A percentile compares a stretch with the other conserved stretches of the same genome.
Conservation (phyloP, 2,329 filamentous ascomycete species). For the Geosmithia flava region DNA sequence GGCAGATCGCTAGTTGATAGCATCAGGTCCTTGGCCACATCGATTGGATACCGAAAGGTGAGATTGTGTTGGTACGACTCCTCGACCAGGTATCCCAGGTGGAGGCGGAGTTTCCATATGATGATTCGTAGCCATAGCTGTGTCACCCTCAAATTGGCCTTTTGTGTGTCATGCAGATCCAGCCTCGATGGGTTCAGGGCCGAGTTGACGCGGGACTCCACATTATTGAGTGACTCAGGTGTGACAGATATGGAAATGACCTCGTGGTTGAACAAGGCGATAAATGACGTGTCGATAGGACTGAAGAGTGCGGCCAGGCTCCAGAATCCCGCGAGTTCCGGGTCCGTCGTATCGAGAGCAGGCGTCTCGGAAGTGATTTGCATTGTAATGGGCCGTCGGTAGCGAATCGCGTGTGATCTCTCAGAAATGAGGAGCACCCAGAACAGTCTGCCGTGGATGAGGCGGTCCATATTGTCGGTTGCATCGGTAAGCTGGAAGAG, state of each 20-base stretch:
- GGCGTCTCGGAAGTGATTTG: slow-evolving; percentile 25
- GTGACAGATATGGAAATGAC: slow-evolving; percentile 15
- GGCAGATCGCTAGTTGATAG: slow-evolving; percentile 24
- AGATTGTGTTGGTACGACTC: slow-evolving; percentile 17
- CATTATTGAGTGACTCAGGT: slow-evolving; percentile 17
- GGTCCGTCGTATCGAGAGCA: slow-evolving; percentile 14
- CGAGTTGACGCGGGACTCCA: slow-evolving; percentile 22
- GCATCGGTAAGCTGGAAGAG: slow-evolving; percentile 16
- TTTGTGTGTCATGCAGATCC: slow-evolving; percentile 27
- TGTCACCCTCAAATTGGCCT: slow-evolving; percentile 29
- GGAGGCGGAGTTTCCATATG: slow-evolving; percentile 30
- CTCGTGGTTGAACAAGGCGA: slow-evolving; percentile 26
- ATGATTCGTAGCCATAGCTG: slow-evolving; percentile 32
- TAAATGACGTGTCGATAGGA: slow-evolving; percentile 27
- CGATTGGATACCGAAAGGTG: slow-evolving; percentile 28
- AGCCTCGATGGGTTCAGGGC: slow-evolving; percentile 17
- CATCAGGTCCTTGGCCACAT: slow-evolving; percentile 25
- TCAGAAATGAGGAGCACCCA: slow-evolving; percentile 32
- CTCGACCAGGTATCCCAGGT: slow-evolving; percentile 25
- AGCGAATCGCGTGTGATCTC: slow-evolving; percentile 29
- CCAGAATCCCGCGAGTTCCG: slow-evolving; percentile 22
- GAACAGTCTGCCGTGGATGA: slow-evolving; percentile 23
- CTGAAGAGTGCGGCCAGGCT: slow-evolving; percentile 26
- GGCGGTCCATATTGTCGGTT: slow-evolving; percentile 9
- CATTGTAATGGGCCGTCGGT: slow-evolving; percentile 28